Conservation (phyloP, 371 early-diverging fungal species). For the Rhizopus sp. region DNA sequence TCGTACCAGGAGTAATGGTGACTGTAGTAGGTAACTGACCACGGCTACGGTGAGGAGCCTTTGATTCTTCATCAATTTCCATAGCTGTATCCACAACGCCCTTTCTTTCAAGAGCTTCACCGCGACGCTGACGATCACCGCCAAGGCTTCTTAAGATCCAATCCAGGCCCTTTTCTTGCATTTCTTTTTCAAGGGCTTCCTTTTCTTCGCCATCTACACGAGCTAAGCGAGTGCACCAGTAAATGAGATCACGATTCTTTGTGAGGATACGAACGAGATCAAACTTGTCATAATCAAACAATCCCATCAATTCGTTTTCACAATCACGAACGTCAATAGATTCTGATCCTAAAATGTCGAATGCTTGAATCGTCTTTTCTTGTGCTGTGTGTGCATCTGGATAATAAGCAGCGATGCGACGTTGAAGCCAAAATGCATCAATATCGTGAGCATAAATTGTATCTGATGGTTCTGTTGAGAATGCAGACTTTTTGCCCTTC, state of each 20-base stretch:
- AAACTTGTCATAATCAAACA: conserved; percentile 94
- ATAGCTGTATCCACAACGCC: conserved; percentile 66
- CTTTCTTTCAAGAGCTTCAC: conserved; percentile 72
- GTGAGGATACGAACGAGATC: conserved; percentile 89
- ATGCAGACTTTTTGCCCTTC: conserved; percentile 20
- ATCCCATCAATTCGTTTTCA: conserved; percentile 92
- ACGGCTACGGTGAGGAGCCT: conserved; percentile 38
- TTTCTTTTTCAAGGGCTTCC: conserved; percentile 63
- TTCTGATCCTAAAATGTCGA: conserved; percentile 74
- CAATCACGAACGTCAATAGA: conserved; percentile 74
- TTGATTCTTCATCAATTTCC: conserved; percentile 42
- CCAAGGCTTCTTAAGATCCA: conserved; percentile 76
- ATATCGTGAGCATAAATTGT: conserved; percentile 76
- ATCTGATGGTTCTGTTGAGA: conserved; percentile 16
- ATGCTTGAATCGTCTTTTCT: conserved; percentile 78
- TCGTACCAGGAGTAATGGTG: conserved; percentile 49
- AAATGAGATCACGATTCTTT: conserved; percentile 84
- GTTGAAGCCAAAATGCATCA: conserved; percentile 98
- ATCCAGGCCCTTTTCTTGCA: conserved; percentile 65
- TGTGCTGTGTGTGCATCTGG: conserved; percentile 86
- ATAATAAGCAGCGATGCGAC: conserved; percentile 78
- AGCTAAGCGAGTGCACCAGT: conserved; percentile 90
- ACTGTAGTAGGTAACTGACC: conserved; percentile 47
- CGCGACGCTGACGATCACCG: conserved; percentile 66
- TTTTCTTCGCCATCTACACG: conserved; percentile 67